Percentiles rank a stretch among this genome's conserved stretches.
Conservation (phyloP, 331 rosid genomes). For the Spiraea crenata region DNA sequence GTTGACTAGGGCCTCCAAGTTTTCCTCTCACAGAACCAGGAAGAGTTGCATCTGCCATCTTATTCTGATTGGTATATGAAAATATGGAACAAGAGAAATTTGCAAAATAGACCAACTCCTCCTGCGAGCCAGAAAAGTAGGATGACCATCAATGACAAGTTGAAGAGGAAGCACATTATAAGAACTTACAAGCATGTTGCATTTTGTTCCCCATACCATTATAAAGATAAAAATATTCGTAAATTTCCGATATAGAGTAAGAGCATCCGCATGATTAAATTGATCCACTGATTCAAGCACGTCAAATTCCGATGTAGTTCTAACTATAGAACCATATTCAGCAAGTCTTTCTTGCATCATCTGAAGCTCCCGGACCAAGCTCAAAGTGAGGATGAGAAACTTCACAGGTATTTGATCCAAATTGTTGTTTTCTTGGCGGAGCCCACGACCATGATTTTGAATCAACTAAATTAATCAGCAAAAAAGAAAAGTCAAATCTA, state of each 20-base stretch:
- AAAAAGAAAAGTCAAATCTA: constrained; percentile 19
- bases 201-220: constrained; percentile 54
- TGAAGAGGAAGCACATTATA: constrained; percentile 18
- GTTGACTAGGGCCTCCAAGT: constrained; percentile 98
- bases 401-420: constrained; percentile 51
- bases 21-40: constrained; percentile 89
- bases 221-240: constrained; percentile 40
- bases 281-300: constrained; percentile 35
- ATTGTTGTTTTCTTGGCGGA: constrained; percentile 51
- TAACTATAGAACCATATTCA: constrained; percentile 36
- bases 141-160: constrained; percentile 19
- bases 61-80: constrained; percentile 40
- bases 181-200: constrained; percentile 17
- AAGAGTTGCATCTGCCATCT: constrained; percentile 43
- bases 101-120: constrained; percentile 68
- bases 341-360: constrained; percentile 52
- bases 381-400: constrained; percentile 63
- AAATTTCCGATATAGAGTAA: constrained; percentile 47
- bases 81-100: constrained; percentile 63
- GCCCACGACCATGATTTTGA: constrained; percentile 38
- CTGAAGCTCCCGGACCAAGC: constrained; percentile 77
- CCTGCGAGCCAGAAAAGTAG: constrained; percentile 47
- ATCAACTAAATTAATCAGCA: constrained; percentile 54
- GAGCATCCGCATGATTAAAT: constrained; percentile 35
- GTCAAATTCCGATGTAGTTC: constrained; percentile 32